Conservation (phyloP, 495 filamentous ascomycete genomes). For the Penicillium chermesinum region DNA sequence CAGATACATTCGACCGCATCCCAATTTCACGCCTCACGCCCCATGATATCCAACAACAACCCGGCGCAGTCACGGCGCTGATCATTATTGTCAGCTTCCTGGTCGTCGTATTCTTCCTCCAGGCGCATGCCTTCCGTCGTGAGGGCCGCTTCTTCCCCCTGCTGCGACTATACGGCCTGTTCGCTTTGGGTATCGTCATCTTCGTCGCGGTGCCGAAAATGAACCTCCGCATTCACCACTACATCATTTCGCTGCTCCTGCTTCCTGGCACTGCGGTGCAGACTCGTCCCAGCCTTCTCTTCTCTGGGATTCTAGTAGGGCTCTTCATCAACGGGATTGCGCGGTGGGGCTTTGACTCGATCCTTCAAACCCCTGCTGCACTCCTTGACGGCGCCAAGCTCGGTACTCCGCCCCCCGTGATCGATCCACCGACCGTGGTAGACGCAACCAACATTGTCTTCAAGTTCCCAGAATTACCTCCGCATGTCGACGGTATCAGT, state of each 20-base stretch:
- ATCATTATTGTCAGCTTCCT: slow-evolving; percentile 56
- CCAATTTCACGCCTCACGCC: slow-evolving; percentile 70
- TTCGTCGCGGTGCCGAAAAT: slow-evolving; percentile 52
- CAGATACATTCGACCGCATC: slow-evolving; percentile 70
- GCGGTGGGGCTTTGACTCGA: slow-evolving; percentile 59
- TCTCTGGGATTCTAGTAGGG: slow-evolving; percentile 58
- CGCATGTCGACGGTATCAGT: slow-evolving; percentile 49
- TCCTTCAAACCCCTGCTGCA: slow-evolving; percentile 52
- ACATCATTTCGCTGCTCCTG: slow-evolving; percentile 56
- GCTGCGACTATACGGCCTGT: slow-evolving; percentile 60
- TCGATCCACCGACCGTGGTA: slow-evolving; percentile 30
- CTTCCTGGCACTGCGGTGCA: slow-evolving; percentile 54
- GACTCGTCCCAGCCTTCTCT: slow-evolving; percentile 52
- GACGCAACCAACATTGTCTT: slow-evolving; percentile 43
- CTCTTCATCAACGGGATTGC: slow-evolving; percentile 63
- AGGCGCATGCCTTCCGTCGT: slow-evolving; percentile 62
- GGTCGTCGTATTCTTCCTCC: slow-evolving; percentile 46
- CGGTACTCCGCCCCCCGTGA: slow-evolving; percentile 42
- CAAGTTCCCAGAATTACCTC: slow-evolving; percentile 32
- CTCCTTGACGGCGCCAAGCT: slow-evolving; percentile 47
- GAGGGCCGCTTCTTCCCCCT: slow-evolving; percentile 59
- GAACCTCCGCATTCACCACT: slow-evolving; percentile 62
- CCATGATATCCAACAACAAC: slow-evolving; percentile 69
- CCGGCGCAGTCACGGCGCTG: slow-evolving; percentile 64
- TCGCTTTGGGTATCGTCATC: slow-evolving; percentile 37